Evolutionary conservation across 257 asterid genomes (phyloP).

Genomic region (Solanum sejunctum): DNA sequence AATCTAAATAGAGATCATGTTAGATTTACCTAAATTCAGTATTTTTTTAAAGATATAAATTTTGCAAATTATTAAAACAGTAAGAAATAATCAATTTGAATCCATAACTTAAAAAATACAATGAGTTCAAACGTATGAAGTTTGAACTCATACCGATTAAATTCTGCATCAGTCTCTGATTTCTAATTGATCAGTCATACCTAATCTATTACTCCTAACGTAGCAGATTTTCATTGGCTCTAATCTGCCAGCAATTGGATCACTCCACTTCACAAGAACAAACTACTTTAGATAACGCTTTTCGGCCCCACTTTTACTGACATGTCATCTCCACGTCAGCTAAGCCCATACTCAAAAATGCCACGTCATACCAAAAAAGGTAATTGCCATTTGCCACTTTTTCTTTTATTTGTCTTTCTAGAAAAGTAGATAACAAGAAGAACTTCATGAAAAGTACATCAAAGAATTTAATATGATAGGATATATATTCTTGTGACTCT

Average conservation of each 20-base stretch:
- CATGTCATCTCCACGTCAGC: not conserved
- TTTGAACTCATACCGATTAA: not conserved
- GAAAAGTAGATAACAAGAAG: slow-evolving; percentile 20
- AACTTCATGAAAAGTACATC: slow-evolving; percentile 13
- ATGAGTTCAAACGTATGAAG: not conserved
- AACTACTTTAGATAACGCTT: slow-evolving; percentile 18
- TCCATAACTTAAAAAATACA: not conserved
- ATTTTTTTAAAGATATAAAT: not conserved
- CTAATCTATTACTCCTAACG: slow-evolving; percentile 2
- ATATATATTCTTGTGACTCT: slow-evolving; percentile 35
- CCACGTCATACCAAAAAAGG: slow-evolving; percentile 58
- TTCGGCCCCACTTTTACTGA: not conserved
- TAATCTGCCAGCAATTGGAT: slow-evolving; percentile 22
- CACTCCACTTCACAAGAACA: slow-evolving; percentile 14
- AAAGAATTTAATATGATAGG: slow-evolving; percentile 9
- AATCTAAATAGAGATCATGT: not conserved
- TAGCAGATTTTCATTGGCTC: slow-evolving; percentile 22
- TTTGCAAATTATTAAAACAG: not conserved
- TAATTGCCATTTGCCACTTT: not conserved
- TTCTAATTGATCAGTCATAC: not conserved
- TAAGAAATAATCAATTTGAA: not conserved
- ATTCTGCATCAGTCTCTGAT: not conserved
- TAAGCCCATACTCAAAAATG: slow-evolving; percentile 8
- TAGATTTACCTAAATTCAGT: not conserved
- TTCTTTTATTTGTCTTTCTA: not conserved